Evolutionary conservation across 1,284 basidiomycete genomes (phyloP), one percentile per base, ranked within the genome.

Genomic region (Neonothopanus nambi): DNA sequence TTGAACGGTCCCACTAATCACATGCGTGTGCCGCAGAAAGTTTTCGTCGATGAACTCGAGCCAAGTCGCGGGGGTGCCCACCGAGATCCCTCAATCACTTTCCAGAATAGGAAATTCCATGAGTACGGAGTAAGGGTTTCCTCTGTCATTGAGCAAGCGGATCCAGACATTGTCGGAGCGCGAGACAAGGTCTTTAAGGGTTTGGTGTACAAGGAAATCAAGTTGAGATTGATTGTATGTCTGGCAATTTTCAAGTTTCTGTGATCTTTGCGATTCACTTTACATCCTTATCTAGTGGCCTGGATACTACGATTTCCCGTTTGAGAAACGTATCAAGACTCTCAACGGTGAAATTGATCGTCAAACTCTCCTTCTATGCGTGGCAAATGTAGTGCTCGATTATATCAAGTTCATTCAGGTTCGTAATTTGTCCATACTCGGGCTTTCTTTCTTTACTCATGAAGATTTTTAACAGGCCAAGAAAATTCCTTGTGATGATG

Each of bases 281-380:
- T 11, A 18, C 21, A 24, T 42, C n/a, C n/a, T n/a, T n/a, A n/a
- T 54, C 33, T 24, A 69, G 70, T 72, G 71, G 71, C 70, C 72
- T 0, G 70, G 70, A 1, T 72, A 73, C 57, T 61, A 62, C 44
- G 21, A 33, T 3, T 20, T 36, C 28, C 61, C 64, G 0, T 63
- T 63, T 33, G 67, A 72, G 57, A 67, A 63, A 44, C 66, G 66
- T 6, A 54, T 73, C 45, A 33, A 42, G 5, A 62, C 67, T 26
- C 62, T 61, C 42, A 55, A 58, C 30, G 55, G 57, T 21, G 41
- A 36, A 35, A 57, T 64, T 39, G 66, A 67, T 1, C 41, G 48
- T 23, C 33, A 40, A 5, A n/a, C 21, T 5, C 39, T 76, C 40
- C 59, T 75, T 5, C 53, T 65, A 47, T 33, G 59, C 7, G 56